A percentile compares a stretch with the other conserved stretches of the same genome.
phyloP scores from a whole-genome alignment of 1,284 basidiomycete genomes.

The Leucoagaricus sp. region DNA sequence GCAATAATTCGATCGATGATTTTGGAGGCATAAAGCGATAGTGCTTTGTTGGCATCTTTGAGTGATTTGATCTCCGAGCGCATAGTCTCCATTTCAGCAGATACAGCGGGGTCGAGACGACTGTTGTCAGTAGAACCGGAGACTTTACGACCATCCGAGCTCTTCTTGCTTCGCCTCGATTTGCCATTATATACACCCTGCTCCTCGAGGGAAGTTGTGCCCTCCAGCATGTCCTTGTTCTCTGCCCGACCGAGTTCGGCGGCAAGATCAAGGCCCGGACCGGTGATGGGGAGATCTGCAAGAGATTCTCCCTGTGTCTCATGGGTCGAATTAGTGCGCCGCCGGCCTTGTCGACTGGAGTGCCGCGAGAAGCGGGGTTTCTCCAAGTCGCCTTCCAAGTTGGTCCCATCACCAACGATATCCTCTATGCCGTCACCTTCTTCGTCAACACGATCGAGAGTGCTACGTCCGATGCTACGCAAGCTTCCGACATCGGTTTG shows the following conservation, averaged over 20 bases:
- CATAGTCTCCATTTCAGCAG: constrained; percentile 68
- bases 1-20: constrained; percentile 95
- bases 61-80: constrained; percentile 84
- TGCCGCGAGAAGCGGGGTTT: constrained; percentile 44
- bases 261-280: constrained; percentile 86
- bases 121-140: constrained; percentile 37
- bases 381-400: constrained; percentile 31
- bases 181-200: constrained; percentile 49
- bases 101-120: constrained; percentile 40
- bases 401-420: constrained; percentile 33
- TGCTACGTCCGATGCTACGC: constrained; percentile 55
- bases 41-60: constrained; percentile 92
- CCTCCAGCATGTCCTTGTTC: constrained; percentile 73
- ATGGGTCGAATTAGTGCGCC: constrained; percentile 52
- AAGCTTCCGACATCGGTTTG: constrained; percentile 53
- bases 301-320: constrained; percentile 69
- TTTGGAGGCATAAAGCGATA: constrained; percentile 93
- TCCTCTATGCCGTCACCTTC: constrained; percentile 37
- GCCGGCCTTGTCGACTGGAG: constrained; percentile 50
- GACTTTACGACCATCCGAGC: constrained; percentile 37
- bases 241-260: constrained; percentile 89
- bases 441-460: constrained; percentile 59
- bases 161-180: constrained; percentile 57
- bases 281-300: constrained; percentile 79
- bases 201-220: constrained; percentile 48